Evolutionary conservation across 805 yeast genomes (phyloP), one percentile per base, ranked within the genome.

Genomic region (Kuraishia molischiana): DNA sequence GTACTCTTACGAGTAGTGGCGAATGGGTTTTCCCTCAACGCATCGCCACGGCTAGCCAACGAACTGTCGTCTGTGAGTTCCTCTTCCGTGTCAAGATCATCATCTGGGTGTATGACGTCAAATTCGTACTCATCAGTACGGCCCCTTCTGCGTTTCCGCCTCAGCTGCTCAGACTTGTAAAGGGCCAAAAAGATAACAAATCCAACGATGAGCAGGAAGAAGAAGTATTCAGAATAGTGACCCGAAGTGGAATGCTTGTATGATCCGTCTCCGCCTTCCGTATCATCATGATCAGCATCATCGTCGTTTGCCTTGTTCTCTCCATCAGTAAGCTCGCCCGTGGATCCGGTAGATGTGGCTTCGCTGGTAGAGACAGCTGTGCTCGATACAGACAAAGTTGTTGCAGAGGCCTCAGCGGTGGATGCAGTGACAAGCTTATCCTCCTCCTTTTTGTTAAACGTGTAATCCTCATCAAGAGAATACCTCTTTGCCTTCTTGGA

Each of bases 61-160:
- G 29, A 32, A 19, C 9, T 36, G 41, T 34, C 24, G 34, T 61
- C 44, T 37, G 66, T 69, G 35, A 58, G 56, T 44, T 66, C 66
- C 37, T 48, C 50, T 5, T 48, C 50, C n/a, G 43, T 44, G 18
- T 46, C 53, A 18, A 38, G 33, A 10, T 45, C 53, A 15, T 70
- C 76, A 44, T 79, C 83, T 5, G 82, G 80, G 15, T 78, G 81
- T 33, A 83, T 83, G 34, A 82, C 76, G 51, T 83, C 94, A 51
- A 83, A 79, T 52, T 83, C 92, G 49, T 73, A 79, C 29, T 79
- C 86, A 49, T 80, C 74, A 5, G 31, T 28, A 5, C 31, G 13
- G 6, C 31, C 31, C 59, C 87, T 61, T 52, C 82, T 61, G 58
- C 85, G 64, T 24, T 55, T 59, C 24, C 55, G 50, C 55, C 61